Percentiles rank a stretch among this genome's conserved stretches.
phyloP scores from a whole-genome alignment of 2,329 filamentous ascomycete species.

The Dothideomycetidae sp. region DNA sequence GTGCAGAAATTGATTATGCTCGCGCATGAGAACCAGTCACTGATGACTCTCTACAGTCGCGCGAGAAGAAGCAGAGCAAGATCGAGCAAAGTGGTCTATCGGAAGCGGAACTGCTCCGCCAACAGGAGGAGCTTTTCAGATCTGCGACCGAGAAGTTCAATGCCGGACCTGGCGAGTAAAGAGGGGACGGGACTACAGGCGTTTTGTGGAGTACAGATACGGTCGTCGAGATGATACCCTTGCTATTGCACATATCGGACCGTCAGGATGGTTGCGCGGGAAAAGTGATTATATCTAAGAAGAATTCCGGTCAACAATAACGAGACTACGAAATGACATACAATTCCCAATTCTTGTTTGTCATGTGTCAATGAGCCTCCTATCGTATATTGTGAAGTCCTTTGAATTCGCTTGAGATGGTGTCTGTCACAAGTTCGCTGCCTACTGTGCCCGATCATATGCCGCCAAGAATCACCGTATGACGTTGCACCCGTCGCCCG shows the following conservation, averaged over 20 bases:
- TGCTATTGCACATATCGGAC: background rate
- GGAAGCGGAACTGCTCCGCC: constrained; percentile 72
- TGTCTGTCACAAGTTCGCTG: constrained; percentile 10
- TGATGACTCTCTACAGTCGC: constrained; percentile 45
- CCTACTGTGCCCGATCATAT: background rate
- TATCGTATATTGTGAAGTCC: too few relatives aligned
- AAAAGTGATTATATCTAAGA: too few relatives aligned
- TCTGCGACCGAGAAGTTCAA: constrained; percentile 62
- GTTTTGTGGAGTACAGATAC: too few relatives aligned
- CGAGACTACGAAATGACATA: too few relatives aligned
- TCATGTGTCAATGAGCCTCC: too few relatives aligned
- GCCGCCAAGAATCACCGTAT: background rate
- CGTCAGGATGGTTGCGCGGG: background rate
- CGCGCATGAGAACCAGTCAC: constrained; percentile 8
- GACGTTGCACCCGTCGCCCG: background rate
- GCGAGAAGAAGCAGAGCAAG: constrained; percentile 95
- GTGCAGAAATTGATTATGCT: constrained; percentile 16
- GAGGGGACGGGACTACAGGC: too few relatives aligned
- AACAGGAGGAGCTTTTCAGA: constrained; percentile 86
- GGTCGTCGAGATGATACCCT: constrained; percentile 4
- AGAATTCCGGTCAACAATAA: too few relatives aligned
- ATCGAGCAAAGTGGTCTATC: constrained; percentile 88
- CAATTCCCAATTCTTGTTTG: too few relatives aligned
- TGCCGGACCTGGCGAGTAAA: constrained; percentile 12
- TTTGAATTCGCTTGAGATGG: too few relatives aligned